phyloP scores from a whole-genome alignment of 1,284 basidiomycete species.

The Lentinula novae-zelandiae region DNA sequence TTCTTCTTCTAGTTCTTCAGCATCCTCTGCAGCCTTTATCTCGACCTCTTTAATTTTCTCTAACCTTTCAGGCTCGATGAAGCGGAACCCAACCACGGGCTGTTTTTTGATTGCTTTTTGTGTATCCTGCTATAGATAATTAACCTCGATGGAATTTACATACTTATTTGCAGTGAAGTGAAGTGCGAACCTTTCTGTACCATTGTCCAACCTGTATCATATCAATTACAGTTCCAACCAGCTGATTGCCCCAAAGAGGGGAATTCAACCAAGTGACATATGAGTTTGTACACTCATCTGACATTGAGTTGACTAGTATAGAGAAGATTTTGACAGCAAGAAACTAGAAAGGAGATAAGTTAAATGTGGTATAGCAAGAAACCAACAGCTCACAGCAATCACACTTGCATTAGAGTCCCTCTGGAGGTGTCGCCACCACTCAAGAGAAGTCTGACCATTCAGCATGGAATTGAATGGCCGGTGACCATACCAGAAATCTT shows the following conservation, averaged over 20 bases:
- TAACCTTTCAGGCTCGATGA: neutral
- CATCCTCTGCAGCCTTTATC: neutral
- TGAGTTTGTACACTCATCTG: constrained; percentile 35
- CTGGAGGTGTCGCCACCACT: neutral
- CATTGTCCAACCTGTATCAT: constrained; percentile 28
- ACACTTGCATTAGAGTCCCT: neutral
- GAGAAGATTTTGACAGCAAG: constrained; percentile 30
- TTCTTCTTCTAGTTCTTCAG: neutral
- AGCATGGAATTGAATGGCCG: neutral
- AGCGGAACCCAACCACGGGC: neutral
- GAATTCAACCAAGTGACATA: constrained; percentile 33
- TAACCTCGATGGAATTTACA: no score
- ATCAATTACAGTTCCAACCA: constrained; percentile 22
- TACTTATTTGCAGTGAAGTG: no score
- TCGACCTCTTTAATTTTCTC: neutral
- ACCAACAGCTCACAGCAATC: neutral
- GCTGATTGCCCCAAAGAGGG: constrained; percentile 22
- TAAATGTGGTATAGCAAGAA: neutral
- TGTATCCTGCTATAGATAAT: no score
- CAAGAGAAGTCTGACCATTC: neutral
- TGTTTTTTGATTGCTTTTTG: neutral
- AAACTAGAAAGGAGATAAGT: constrained; percentile 16
- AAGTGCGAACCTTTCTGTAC: constrained; percentile 9
- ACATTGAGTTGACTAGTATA: constrained; percentile 33
- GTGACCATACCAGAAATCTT: neutral